Conservation (phyloP, 2,329 filamentous ascomycete species). For the Fusarium nisikadoi region DNA sequence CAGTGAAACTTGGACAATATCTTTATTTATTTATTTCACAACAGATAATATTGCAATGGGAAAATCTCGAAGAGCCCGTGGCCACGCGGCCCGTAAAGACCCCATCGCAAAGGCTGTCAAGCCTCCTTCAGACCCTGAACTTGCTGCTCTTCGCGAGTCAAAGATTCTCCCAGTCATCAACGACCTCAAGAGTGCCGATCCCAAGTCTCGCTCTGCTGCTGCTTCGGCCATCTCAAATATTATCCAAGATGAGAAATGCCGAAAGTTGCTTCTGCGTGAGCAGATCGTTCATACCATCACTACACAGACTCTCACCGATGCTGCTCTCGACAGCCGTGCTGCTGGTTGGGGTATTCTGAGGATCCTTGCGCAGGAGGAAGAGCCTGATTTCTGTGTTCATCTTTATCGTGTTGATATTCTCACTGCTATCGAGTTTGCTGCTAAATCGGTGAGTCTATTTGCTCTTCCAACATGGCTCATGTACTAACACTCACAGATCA, state of each 20-base stretch:
- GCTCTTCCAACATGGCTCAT: background rate
- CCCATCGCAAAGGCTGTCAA: conserved; percentile 69
- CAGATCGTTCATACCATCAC: conserved; percentile 72
- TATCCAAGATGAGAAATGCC: conserved; percentile 69
- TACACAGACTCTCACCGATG: conserved; percentile 72
- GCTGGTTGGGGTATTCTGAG: conserved; percentile 75
- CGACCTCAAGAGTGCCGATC: conserved; percentile 68
- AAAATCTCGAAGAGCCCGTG: conserved; percentile 67
- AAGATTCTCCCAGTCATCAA: conserved; percentile 72
- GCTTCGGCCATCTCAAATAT: conserved; percentile 70
- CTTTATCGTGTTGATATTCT: conserved; percentile 70
- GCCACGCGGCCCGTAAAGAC: conserved; percentile 60
- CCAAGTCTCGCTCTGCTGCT: conserved; percentile 68
- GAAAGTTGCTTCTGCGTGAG: conserved; percentile 73
- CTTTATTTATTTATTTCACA: background rate
- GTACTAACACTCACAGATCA: conserved; percentile 49
- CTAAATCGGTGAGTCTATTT: conserved; percentile 58
- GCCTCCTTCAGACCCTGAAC: conserved; percentile 70
- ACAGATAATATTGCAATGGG: conserved; percentile 58
- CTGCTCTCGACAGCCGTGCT: conserved; percentile 69
- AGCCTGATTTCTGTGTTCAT: conserved; percentile 73
- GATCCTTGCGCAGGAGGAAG: conserved; percentile 70
- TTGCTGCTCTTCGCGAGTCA: conserved; percentile 70
- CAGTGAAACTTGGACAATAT: background rate
- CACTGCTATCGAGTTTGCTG: conserved; percentile 68